Percentiles rank a stretch among this genome's conserved stretches.
These are phyloP conservation scores for Candida awuae DNA, from an alignment of 805 yeast species.

Conservation along the genomic window DNA sequence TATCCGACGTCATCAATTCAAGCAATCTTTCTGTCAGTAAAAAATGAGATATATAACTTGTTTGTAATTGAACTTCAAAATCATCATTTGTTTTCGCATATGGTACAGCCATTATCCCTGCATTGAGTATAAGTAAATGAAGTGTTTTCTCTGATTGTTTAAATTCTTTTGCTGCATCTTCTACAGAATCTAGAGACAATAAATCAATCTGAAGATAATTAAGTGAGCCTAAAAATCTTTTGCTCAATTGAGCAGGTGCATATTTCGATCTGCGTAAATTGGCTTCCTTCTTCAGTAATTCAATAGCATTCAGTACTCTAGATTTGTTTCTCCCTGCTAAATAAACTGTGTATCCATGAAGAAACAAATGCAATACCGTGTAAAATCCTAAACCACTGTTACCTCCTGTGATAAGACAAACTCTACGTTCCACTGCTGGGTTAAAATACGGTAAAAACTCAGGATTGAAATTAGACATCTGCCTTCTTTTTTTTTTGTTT, in stretches of 20 bases:
- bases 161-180: constrained; percentile 41
- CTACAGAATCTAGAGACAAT: constrained; percentile 38
- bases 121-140: constrained; percentile 64
- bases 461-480: constrained; percentile 29
- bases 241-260: constrained; percentile 13
- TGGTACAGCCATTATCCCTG: constrained; percentile 78
- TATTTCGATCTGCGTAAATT: constrained; percentile 20
- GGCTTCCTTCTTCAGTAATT: constrained; percentile 51
- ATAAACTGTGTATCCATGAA: constrained; percentile 73
- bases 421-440: constrained; percentile 46
- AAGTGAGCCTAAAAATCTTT: constrained; percentile 41
- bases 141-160: constrained; percentile 39
- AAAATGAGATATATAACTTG: constrained; percentile 71
- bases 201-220: constrained; percentile 50
- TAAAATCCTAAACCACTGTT: constrained; percentile 76
- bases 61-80: constrained; percentile 74
- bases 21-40: constrained; percentile 55
- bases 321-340: constrained; percentile 60
- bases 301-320: constrained; percentile 50
- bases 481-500: no score
- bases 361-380: constrained; percentile 63
- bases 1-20: constrained; percentile 38
- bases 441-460: constrained; percentile 52
- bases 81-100: constrained; percentile 48
- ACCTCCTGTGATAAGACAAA: constrained; percentile 75